Conservation (phyloP, 768 basidiomycete genomes). For the Lepiota brunneoincarnata region DNA sequence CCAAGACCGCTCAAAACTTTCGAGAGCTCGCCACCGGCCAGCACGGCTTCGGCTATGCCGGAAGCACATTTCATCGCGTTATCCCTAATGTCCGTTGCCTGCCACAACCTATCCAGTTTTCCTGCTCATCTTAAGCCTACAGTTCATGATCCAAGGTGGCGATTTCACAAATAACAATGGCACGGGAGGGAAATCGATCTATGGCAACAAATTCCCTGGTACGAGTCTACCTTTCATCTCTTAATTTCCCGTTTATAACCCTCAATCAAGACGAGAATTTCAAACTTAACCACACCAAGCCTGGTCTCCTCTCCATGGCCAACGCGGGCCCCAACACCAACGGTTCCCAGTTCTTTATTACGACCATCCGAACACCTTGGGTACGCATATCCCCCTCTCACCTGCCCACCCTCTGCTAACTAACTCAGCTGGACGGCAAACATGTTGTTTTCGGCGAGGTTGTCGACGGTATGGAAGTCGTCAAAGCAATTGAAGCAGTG, state of each 20-base stretch:
- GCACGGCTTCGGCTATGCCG: slow-evolving; percentile 70
- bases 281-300: slow-evolving; percentile 62
- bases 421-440: slow-evolving; percentile 50
- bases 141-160: slow-evolving; percentile 88
- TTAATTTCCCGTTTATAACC: background rate
- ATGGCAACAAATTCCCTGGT: slow-evolving; percentile 78
- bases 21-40: slow-evolving; percentile 71
- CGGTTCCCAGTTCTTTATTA: slow-evolving; percentile 84
- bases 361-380: slow-evolving; percentile 70
- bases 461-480: slow-evolving; percentile 59
- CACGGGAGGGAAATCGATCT: slow-evolving; percentile 84
- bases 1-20: slow-evolving; percentile 79
- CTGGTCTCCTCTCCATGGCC: slow-evolving; percentile 73
- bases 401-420: background rate
- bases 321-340: slow-evolving; percentile 83
- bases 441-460: slow-evolving; percentile 77
- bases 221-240: slow-evolving; percentile 15
- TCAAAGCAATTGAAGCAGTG: slow-evolving; percentile 54
- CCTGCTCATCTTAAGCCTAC: slow-evolving; percentile 3
- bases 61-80: slow-evolving; percentile 68
- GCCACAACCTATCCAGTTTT: background rate
- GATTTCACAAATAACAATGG: slow-evolving; percentile 79
- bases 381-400: slow-evolving; percentile 22
- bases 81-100: slow-evolving; percentile 53
- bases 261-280: slow-evolving; percentile 83